These are phyloP conservation scores for Cenococcum geophilum DNA, from an alignment of 495 filamentous ascomycete genomes.

Conservation along the genomic window DNA sequence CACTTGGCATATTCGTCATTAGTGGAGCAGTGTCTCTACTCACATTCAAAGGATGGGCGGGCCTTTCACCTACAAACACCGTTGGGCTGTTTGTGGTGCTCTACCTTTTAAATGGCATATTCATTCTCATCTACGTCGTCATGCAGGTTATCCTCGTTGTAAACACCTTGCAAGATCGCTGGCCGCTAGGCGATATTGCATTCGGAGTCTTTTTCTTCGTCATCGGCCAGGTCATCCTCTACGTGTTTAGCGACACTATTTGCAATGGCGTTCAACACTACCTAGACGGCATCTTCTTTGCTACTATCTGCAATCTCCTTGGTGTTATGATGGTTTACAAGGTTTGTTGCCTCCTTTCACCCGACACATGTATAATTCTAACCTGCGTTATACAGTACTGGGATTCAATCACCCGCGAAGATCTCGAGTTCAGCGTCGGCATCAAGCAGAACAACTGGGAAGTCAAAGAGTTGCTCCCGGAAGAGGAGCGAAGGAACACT, in stretches of 20 bases:
- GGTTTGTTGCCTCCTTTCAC: slow-evolving; percentile 46
- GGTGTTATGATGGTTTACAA: slow-evolving; percentile 99
- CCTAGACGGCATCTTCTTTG: slow-evolving; percentile 90
- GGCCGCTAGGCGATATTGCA: slow-evolving; percentile 89
- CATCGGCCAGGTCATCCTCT: slow-evolving; percentile 85
- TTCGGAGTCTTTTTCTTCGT: slow-evolving; percentile 92
- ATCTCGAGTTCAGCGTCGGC: slow-evolving; percentile 96
- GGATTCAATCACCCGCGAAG: slow-evolving; percentile 98
- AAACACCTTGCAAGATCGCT: slow-evolving; percentile 88
- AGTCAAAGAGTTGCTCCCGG: slow-evolving; percentile 87
- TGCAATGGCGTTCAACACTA: slow-evolving; percentile 87
- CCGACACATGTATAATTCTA: slow-evolving; percentile 18
- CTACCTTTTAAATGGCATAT: slow-evolving; percentile 85
- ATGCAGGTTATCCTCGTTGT: slow-evolving; percentile 84
- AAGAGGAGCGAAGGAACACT: slow-evolving; percentile 76
- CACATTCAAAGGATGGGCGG: slow-evolving; percentile 90
- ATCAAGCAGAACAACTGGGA: slow-evolving; percentile 96
- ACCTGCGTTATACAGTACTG: slow-evolving; percentile 62
- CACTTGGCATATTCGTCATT: slow-evolving; percentile 75
- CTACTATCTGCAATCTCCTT: slow-evolving; percentile 86
- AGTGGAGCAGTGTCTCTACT: slow-evolving; percentile 80
- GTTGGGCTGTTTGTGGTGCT: slow-evolving; percentile 86
- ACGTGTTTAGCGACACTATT: slow-evolving; percentile 79
- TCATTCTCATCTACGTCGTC: slow-evolving; percentile 75
- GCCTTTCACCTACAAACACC: slow-evolving; percentile 76